These are phyloP conservation scores for Daphne laureola DNA, from an alignment of 441 rosid species.

Conservation along the genomic window DNA sequence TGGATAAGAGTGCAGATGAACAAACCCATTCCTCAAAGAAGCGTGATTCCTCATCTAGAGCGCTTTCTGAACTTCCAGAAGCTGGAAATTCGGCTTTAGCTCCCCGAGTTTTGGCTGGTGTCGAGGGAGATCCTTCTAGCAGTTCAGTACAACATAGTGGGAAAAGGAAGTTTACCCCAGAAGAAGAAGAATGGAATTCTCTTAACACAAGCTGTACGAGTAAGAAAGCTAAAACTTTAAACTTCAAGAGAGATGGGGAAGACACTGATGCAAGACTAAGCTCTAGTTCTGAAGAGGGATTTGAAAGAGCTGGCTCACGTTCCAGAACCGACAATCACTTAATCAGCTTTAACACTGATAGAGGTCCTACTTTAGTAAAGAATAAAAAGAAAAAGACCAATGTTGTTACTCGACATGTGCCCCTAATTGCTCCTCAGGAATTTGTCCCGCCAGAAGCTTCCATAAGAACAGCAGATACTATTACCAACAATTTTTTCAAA, in stretches of 20 bases:
- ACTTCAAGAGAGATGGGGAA: slow-evolving; percentile 28
- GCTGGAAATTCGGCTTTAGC: slow-evolving; percentile 22
- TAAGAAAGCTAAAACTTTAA: slow-evolving; percentile 25
- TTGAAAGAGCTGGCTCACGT: slow-evolving; percentile 22
- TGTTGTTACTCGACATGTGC: slow-evolving; percentile 26
- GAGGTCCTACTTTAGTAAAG: slow-evolving; percentile 29
- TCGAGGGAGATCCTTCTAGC: slow-evolving; percentile 24
- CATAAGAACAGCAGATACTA: slow-evolving; percentile 23
- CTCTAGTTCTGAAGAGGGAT: slow-evolving; percentile 32
- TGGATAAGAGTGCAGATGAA: slow-evolving; percentile 35
- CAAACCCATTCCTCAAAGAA: slow-evolving; percentile 15
- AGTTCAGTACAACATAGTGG: slow-evolving; percentile 28
- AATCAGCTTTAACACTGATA: slow-evolving; percentile 32
- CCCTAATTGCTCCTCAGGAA: slow-evolving; percentile 25
- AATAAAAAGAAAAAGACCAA: slow-evolving; percentile 41
- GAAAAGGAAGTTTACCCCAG: slow-evolving; percentile 48
- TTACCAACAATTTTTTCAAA: slow-evolving; percentile 13
- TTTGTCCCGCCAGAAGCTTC: slow-evolving; percentile 24
- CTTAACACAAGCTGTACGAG: slow-evolving; percentile 26
- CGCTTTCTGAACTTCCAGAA: slow-evolving; percentile 21
- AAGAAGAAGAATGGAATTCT: slow-evolving; percentile 38
- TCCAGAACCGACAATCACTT: slow-evolving; percentile 24
- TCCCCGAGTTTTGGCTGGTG: slow-evolving; percentile 19
- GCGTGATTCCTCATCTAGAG: slow-evolving; percentile 29
- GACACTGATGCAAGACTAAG: slow-evolving; percentile 23